Evolutionary conservation across 202 grass and related monocot species (phyloP), one percentile per base, ranked within the genome.

Genomic region (Zizania palustris): DNA sequence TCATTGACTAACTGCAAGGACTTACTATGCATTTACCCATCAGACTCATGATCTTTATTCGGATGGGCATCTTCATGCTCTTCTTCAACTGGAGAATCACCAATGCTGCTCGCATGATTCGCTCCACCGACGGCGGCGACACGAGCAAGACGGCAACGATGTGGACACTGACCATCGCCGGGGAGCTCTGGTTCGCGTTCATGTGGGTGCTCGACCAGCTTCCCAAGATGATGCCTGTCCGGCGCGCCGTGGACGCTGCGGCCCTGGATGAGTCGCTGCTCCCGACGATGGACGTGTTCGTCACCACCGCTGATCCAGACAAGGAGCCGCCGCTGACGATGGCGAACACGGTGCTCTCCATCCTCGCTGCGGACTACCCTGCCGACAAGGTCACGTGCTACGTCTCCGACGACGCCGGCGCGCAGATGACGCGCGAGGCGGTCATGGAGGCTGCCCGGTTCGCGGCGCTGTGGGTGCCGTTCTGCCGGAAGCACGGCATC

Each of bases 181-280:
- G 89, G 8, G 89, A 88, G 82, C 60, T 92, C 53, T 92, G 89
- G 89, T 92, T 92, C 18, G 85, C 89, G 1, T 11, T 77, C 22
- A 81, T 80, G 71, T 86, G 78, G 78, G 28, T 82, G 40, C 46
- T 86, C n/a, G 84, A 86, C 48, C 84, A 86, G 65, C 18, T 86
- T 18, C 84, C 84, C 37, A 82, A 82, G 78, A 53, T 72, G 36
- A 55, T 51, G 21, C 84, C 78, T 4, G 72, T 86, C 65, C 79
- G 40, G 10, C 84, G 78, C 2, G 11, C 41, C 39, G 49, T 48
- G 3, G 42, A 53, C 73, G 4, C 15, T 11, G 0, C 28, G 2
- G 72, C 49, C 3, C 72, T 86, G 0, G 39, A 80, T 1, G 72
- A 72, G 5, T n/a, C 84, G 0, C 58, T 59, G 37, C 78, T 92